Evolutionary conservation across 2,329 filamentous ascomycete species (phyloP), one percentile per base, ranked within the genome.

Genomic region (Aspergillus eucalypticola): DNA sequence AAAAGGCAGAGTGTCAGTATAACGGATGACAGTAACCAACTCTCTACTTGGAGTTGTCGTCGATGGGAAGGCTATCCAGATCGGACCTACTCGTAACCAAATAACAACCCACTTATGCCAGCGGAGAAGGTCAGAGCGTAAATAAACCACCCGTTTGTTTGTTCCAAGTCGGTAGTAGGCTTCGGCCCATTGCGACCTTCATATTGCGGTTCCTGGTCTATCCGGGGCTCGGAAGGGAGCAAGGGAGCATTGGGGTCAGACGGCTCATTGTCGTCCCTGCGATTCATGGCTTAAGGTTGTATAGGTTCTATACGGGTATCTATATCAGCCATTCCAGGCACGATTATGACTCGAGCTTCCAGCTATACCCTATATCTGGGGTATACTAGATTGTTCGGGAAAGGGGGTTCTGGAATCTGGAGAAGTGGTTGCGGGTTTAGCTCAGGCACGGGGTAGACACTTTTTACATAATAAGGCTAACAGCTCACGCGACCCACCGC

Each of bases 121-220:
- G 85, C 85, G 21, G 84, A 82, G 48, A 85, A 76, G 0, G 84
- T 86, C 54, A 87, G 72, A 3, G 76, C 74, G 81, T 82, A 86
- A 41, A 86, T 81, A 59, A 86, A 86, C 54, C 71, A 68, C 32
- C 73, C 73, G 46, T 72, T 73, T 5, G 69, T 70, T 44, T 67
- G 66, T 50, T 49, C 58, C 29, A 59, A 53, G 38, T 66, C 62
- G 13, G 59, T 54, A 27, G 60, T 51, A 19, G 59, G 53, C 46
- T n/a, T 56, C 19, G 54, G 55, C 13, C 66, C 39, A 54, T 64
- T 59, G 53, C 58, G 48, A 49, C 64, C 56, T 41, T 55, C 29
- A 50, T 65, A 29, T 15, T 58, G 25, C n/a, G 44, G 21, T 5
- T 54, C 38, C 27, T 15, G 29, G 13, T 50, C 61, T 49, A 60